Conservation (phyloP, 2,329 filamentous ascomycete species). For the Colletotrichum endophyticum region DNA sequence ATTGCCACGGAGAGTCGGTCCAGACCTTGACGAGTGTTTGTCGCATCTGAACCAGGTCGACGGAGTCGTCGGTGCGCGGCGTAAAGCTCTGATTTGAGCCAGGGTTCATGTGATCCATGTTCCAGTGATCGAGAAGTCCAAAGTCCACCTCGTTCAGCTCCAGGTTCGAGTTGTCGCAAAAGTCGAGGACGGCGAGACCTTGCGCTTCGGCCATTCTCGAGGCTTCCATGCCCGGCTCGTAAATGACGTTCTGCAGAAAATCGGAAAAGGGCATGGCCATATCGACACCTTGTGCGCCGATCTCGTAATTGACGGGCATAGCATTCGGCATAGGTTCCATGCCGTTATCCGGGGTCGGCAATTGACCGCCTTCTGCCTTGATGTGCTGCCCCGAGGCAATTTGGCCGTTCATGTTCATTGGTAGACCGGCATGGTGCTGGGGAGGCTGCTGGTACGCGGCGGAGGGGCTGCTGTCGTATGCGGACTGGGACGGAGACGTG, state of each 20-base stretch:
- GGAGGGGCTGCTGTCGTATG: conserved; percentile 22
- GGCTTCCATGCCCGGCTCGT: conserved; percentile 45
- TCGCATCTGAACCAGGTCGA: conserved; percentile 51
- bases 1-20: conserved; percentile 57
- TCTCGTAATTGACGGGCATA: conserved; percentile 9
- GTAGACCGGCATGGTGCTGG: conserved; percentile 19
- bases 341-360: conserved; percentile 38
- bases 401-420: conserved; percentile 29
- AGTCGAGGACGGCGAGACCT: conserved; percentile 51
- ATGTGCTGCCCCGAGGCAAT: conserved; percentile 27
- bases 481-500: conserved; percentile 24
- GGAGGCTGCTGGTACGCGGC: conserved; percentile 25
- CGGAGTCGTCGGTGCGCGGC: conserved; percentile 38
- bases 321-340: conserved; percentile 28
- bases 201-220: conserved; percentile 39
- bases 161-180: conserved; percentile 53
- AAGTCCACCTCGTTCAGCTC: conserved; percentile 60
- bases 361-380: conserved; percentile 36
- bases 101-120: conserved; percentile 40
- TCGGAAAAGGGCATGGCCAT: conserved; percentile 48
- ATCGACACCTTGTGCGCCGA: conserved; percentile 12
- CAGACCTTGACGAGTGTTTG: conserved; percentile 52
- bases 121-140: conserved; percentile 54
- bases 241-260: conserved; percentile 56
- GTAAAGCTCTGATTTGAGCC: conserved; percentile 28